A percentile compares a stretch with the other conserved stretches of the same genome.
Conservation (phyloP, 768 basidiomycete genomes). For the Sistotremastrum suecicum region DNA sequence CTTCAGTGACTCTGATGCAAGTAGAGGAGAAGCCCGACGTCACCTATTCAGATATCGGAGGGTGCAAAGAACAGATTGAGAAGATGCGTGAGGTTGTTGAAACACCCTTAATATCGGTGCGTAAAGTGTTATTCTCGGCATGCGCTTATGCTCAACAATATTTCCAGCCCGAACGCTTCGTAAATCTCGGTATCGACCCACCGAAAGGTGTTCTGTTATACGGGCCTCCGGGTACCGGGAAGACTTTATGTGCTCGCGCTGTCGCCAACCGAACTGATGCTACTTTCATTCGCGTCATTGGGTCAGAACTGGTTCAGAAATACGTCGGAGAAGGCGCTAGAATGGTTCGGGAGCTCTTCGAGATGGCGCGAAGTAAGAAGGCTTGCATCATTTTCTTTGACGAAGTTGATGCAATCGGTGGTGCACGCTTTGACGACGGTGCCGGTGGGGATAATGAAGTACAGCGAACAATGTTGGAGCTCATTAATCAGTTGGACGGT, state of each 20-base stretch:
- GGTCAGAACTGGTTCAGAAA: constrained; percentile 98
- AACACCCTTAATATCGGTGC: constrained; percentile 82
- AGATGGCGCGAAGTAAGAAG: constrained; percentile 98
- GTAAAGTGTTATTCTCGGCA: constrained; percentile 14
- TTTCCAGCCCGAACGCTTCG: constrained; percentile 90
- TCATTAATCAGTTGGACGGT: constrained; percentile 97
- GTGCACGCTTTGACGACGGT: constrained; percentile 95
- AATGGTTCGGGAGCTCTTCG: constrained; percentile 97
- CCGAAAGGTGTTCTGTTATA: constrained; percentile 95
- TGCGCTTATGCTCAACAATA: constrained; percentile 9
- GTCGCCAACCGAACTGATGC: constrained; percentile 98
- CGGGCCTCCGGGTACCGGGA: constrained; percentile 96
- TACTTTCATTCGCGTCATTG: constrained; percentile 98
- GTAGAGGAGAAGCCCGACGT: constrained; percentile 98
- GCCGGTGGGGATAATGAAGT: constrained; percentile 99
- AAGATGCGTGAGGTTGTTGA: constrained; percentile 98
- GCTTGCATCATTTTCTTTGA: constrained; percentile 99
- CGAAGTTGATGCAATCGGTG: constrained; percentile 96
- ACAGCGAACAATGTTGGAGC: constrained; percentile 96
- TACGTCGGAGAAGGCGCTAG: constrained; percentile 98
- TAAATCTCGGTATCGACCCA: constrained; percentile 96
- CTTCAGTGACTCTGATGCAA: constrained; percentile 99
- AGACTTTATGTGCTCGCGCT: constrained; percentile 94
- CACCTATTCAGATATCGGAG: constrained; percentile 94
- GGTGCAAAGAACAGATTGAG: constrained; percentile 99